A percentile compares a stretch with the other conserved stretches of the same genome.
phyloP scores from a whole-genome alignment of 352 stramenopile species.

The Phytophthora chlamydospora region DNA sequence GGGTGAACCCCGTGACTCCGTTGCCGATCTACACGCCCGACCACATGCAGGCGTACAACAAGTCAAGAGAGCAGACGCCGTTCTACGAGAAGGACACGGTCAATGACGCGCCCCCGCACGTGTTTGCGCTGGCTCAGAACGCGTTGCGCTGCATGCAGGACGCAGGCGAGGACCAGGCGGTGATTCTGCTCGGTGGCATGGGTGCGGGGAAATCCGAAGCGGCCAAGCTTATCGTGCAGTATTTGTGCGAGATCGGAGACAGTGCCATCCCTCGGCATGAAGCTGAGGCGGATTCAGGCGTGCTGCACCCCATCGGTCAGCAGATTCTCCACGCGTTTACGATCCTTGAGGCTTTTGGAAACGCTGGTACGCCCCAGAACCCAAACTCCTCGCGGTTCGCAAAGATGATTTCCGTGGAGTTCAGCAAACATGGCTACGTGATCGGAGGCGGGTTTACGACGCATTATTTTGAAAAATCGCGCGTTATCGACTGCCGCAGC shows the following conservation, averaged over 20 bases:
- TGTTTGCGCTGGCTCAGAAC: constrained; percentile 84
- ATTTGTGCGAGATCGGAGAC: constrained; percentile 81
- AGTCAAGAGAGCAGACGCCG: constrained; percentile 58
- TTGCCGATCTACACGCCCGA: constrained; percentile 86
- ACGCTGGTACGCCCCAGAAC: constrained; percentile 64
- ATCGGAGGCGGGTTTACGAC: constrained; percentile 84
- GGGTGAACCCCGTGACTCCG: constrained; percentile 70
- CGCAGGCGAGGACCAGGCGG: constrained; percentile 75
- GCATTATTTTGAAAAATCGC: constrained; percentile 83
- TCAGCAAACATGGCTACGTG: constrained; percentile 76
- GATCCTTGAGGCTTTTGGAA: constrained; percentile 83
- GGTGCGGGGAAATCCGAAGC: constrained; percentile 81
- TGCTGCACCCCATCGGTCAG: constrained; percentile 79
- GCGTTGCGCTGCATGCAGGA: constrained; percentile 82
- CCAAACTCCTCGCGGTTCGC: constrained; percentile 78
- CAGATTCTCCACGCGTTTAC: constrained; percentile 83
- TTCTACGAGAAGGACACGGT: constrained; percentile 61
- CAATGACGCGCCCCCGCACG: constrained; percentile 70
- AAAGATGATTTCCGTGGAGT: constrained; percentile 88
- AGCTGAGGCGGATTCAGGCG: constrained; percentile 46
- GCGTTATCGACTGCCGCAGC: constrained; percentile 76
- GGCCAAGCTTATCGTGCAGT: constrained; percentile 84
- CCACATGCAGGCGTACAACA: constrained; percentile 83
- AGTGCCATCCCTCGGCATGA: constrained; percentile 46
- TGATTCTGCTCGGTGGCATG: constrained; percentile 78